phyloP scores from a whole-genome alignment of 371 early-diverging fungal species.

The Fennellomyces sp. region DNA sequence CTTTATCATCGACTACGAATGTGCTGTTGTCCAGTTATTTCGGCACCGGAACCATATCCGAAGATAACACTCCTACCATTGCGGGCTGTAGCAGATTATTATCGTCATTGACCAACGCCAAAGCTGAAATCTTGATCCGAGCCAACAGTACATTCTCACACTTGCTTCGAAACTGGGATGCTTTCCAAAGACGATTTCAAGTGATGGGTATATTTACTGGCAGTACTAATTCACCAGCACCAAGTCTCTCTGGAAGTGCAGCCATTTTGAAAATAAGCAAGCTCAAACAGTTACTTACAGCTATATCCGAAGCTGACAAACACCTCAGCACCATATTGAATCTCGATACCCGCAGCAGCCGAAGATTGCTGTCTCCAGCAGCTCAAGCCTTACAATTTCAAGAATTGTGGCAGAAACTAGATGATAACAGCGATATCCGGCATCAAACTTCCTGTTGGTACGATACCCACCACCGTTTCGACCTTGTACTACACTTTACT shows the following conservation, averaged over 20 bases:
- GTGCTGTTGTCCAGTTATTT: slow-evolving; percentile 21
- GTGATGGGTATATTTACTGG: slow-evolving; percentile 42
- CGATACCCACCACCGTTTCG: slow-evolving; percentile 43
- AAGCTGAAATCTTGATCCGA: slow-evolving; percentile 37
- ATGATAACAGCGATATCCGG: slow-evolving; percentile 25
- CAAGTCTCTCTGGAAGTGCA: slow-evolving; percentile 45
- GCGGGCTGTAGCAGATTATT: slow-evolving; percentile 14
- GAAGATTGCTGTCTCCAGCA: neutral
- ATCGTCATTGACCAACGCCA: slow-evolving; percentile 21
- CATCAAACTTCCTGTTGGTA: slow-evolving; percentile 55
- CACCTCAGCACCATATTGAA: slow-evolving; percentile 49
- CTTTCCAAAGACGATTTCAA: slow-evolving; percentile 40
- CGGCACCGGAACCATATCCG: neutral
- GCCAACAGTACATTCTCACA: slow-evolving; percentile 37
- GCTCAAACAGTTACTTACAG: slow-evolving; percentile 64
- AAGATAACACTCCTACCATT: neutral
- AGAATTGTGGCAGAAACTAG: slow-evolving; percentile 35
- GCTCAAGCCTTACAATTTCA: slow-evolving; percentile 25
- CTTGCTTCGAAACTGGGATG: slow-evolving; percentile 45
- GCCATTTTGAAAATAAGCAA: slow-evolving; percentile 69
- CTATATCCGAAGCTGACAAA: slow-evolving; percentile 73
- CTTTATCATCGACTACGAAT: slow-evolving; percentile 18
- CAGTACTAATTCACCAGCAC: slow-evolving; percentile 9
- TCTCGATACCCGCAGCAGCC: slow-evolving; percentile 11
- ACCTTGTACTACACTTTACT: slow-evolving; percentile 23